Evolutionary conservation across 768 basidiomycete genomes (phyloP).

Genomic region (Cytidiella melzeri): DNA sequence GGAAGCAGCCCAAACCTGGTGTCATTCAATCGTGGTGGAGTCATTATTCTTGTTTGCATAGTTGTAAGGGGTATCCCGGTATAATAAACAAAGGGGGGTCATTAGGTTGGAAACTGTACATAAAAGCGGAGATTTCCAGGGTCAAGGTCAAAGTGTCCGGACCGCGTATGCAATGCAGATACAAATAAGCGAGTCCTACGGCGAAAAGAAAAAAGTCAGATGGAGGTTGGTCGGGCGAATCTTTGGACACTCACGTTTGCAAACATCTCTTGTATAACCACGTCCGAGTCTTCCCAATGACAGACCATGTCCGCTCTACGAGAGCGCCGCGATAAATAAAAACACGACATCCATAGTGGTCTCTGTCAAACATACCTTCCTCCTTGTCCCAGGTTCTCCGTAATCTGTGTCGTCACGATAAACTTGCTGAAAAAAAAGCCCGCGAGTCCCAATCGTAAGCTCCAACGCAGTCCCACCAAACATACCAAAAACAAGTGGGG

Average conservation of each 20-base stretch:
- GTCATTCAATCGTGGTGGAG: no score
- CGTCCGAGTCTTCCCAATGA: constrained; percentile 86
- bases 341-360: no score
- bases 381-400: constrained; percentile 80
- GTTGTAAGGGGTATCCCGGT: no score
- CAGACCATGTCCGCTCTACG: constrained; percentile 75
- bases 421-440: constrained; percentile 57
- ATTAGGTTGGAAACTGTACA: background rate
- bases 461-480: background rate
- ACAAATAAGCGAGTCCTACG: constrained; percentile 66
- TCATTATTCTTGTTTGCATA: no score
- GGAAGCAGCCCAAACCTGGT: no score
- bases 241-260: constrained; percentile 50
- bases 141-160: constrained; percentile 35
- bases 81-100: no score
- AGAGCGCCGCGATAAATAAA: no score
- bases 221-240: background rate
- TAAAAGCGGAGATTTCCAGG: background rate
- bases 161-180: constrained; percentile 59
- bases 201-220: constrained; percentile 4
- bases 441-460: constrained; percentile 4
- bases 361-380: constrained; percentile 54
- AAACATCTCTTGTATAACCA: constrained; percentile 72
- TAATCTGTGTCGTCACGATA: constrained; percentile 79
- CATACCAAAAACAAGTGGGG: background rate